Evolutionary conservation across 2,329 filamentous ascomycete species (phyloP), one percentile per base, ranked within the genome.

Genomic region (Hysterium pulicare): DNA sequence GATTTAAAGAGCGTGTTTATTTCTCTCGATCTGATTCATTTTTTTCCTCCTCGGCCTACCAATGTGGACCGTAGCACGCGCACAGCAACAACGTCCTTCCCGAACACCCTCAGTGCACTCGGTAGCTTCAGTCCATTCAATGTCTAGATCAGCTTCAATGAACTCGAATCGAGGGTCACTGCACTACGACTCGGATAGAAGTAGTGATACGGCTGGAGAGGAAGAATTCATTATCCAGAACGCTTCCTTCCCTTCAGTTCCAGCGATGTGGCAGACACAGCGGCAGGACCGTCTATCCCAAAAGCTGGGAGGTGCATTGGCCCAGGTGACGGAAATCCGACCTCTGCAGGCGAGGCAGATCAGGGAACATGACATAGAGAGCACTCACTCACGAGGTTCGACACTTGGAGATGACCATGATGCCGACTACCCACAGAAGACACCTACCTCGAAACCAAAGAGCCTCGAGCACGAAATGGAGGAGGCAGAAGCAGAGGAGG

Each of bases 1-100:
- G 4, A 16, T 35, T 11, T 34, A 21, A 22, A 21, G 21, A 35
- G 35, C 28, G 35, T 36, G 39, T 35, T 44, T 7, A 35, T 30
- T 34, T 21, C 41, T 38, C 39, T 41, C 13, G 13, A 33, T 8
- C 17, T n/a, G 22, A 15, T 37, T 23, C 10, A 19, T 10, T 37
- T 23, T 28, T 17, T 38, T 33, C 33, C 16, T 31, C 38, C 22
- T 24, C 15, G 33, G 44, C 31, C 23, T 41, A 26, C 40, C 15
- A 44, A 66, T 66, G 63, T 66, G 63, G 63, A 57, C 54, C 26
- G 50, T 61, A 39, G 55, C 48, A 36, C 58, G 63, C 26, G 41
- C 51, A 34, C 50, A 53, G 30, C 46, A 57, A 19, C 49, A 55
- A 47, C 45, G 54, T 30, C 40, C 40, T 20, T 7, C 21, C 20